phyloP scores from a whole-genome alignment of 2,329 filamentous ascomycete genomes.

The Phialophora verrucosa region DNA sequence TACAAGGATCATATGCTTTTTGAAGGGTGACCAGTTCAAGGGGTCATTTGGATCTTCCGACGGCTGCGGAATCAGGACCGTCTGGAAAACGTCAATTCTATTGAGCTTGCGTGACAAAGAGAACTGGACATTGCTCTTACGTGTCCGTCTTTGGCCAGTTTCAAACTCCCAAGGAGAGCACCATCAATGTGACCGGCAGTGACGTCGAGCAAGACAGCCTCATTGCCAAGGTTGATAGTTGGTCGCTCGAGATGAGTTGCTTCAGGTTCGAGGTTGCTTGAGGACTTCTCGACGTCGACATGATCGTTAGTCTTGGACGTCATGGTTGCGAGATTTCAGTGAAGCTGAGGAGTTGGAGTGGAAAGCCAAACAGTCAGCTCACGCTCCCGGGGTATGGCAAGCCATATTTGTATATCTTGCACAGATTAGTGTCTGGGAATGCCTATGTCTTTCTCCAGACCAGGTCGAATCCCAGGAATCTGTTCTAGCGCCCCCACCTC shows the following conservation, averaged over 20 bases:
- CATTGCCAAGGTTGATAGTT: not conserved
- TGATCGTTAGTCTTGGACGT: not conserved
- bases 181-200: not conserved
- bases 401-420: not conserved
- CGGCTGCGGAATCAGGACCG: constrained; percentile 59
- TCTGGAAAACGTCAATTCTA: constrained; percentile 33
- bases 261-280: not conserved
- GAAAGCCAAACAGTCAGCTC: not conserved
- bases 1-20: constrained; percentile 45
- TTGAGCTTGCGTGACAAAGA: constrained; percentile 21
- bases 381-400: not conserved
- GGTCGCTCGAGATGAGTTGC: not conserved
- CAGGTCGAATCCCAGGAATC: not conserved
- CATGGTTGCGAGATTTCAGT: not conserved
- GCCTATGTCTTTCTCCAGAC: not conserved
- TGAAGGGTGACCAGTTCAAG: constrained; percentile 53
- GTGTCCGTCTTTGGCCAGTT: not conserved
- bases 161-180: not conserved
- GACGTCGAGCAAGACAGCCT: not conserved
- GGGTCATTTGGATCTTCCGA: constrained; percentile 60
- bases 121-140: not conserved
- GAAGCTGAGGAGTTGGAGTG: not conserved
- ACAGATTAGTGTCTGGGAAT: not conserved
- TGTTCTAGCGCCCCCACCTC: not conserved
- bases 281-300: not conserved